Conservation (phyloP, 2,329 filamentous ascomycete genomes). For the Phialophora tarda region DNA sequence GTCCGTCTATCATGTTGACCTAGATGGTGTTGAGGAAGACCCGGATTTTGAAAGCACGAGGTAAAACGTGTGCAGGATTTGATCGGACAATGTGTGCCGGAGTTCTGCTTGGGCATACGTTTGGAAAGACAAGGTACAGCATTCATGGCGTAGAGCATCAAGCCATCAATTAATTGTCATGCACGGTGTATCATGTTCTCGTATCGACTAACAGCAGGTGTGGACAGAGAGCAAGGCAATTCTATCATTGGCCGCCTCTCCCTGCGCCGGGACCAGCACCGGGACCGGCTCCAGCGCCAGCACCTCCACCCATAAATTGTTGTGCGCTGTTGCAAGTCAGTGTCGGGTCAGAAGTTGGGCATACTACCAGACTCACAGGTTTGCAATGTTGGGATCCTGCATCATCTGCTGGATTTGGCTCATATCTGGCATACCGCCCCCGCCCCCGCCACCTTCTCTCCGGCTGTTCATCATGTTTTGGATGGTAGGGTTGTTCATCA, state of each 20-base stretch:
- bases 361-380: constrained; percentile 76
- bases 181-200: constrained; percentile 28
- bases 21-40: not conserved
- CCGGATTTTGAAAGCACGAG: not conserved
- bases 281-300: constrained; percentile 48
- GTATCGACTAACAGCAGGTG: constrained; percentile 18
- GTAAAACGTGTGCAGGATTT: not conserved
- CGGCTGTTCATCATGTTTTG: constrained; percentile 42
- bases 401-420: constrained; percentile 67
- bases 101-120: not conserved
- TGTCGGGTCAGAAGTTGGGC: not conserved
- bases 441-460: constrained; percentile 56
- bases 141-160: not conserved
- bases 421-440: constrained; percentile 89
- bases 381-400: constrained; percentile 88
- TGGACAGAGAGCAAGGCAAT: not conserved
- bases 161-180: constrained; percentile 6
- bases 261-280: constrained; percentile 40
- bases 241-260: constrained; percentile 28
- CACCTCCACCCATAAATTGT: constrained; percentile 68
- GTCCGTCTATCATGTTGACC: constrained; percentile 15
- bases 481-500: constrained; percentile 84
- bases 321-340: constrained; percentile 58
- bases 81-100: too few relatives aligned
- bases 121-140: not conserved